Evolutionary conservation across 805 yeast species (phyloP).

Genomic region (Kockiozyma suomiensis): DNA sequence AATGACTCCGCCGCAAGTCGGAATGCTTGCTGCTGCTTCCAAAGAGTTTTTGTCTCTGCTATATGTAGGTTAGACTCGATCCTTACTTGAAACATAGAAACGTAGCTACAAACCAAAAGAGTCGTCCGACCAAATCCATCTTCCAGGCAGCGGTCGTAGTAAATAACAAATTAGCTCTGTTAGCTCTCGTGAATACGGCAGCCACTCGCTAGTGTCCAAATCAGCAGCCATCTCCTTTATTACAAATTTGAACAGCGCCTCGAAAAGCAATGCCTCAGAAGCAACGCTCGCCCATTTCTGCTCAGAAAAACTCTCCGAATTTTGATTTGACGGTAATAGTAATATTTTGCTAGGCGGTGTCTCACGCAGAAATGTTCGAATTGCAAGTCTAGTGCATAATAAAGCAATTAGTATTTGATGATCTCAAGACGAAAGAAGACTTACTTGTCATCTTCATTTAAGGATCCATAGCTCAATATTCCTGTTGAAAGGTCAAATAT

Average conservation of each 20-base stretch:
- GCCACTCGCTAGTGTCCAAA: background rate
- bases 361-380: background rate
- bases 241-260: background rate
- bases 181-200: background rate
- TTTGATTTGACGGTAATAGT: background rate
- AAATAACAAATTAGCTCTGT: background rate
- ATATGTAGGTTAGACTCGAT: background rate
- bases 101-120: conserved; percentile 9
- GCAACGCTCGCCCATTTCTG: background rate
- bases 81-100: background rate
- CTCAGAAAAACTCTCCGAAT: background rate
- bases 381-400: background rate
- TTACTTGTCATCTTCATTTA: background rate
- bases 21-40: conserved; percentile 21
- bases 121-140: conserved; percentile 22
- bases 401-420: background rate
- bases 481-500: background rate
- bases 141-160: conserved; percentile 19
- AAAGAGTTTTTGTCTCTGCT: conserved; percentile 20
- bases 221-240: background rate
- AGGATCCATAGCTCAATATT: background rate
- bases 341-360: background rate
- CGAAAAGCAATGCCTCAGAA: background rate
- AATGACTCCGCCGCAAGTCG: conserved; percentile 6
- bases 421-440: background rate